These are phyloP conservation scores for Gonium pectorale DNA, from an alignment of 139 green algal genomes.

Conservation along the genomic window DNA sequence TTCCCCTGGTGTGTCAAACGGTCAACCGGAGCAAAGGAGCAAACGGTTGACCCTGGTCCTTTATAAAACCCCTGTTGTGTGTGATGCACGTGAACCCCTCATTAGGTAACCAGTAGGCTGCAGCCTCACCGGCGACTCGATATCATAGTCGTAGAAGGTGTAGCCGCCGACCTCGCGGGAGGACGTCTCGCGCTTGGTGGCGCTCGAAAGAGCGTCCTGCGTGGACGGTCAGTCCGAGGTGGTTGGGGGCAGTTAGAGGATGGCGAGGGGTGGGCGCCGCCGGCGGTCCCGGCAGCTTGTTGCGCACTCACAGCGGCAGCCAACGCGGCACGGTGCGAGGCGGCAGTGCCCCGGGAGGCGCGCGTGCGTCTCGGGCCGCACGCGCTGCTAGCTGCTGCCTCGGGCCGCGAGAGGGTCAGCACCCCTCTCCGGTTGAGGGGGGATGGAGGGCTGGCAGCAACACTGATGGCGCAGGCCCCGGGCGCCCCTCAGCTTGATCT, in stretches of 20 bases:
- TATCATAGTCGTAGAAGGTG: constrained; percentile 84
- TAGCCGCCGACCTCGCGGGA: constrained; percentile 70
- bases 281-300: too few species aligned
- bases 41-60: not conserved
- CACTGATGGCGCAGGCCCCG: too few species aligned
- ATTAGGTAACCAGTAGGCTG: not conserved
- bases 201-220: constrained; percentile 68
- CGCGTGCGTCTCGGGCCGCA: not conserved
- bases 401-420: not conserved
- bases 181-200: constrained; percentile 49
- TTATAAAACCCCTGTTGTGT: too few species aligned
- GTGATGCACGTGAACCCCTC: not conserved
- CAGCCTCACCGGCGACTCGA: constrained; percentile 71
- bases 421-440: too few species aligned
- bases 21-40: not conserved
- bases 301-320: too few species aligned
- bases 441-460: too few species aligned
- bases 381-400: not conserved
- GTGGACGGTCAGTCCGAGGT: too few species aligned
- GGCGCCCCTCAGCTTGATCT: too few species aligned
- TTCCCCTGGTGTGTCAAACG: too few species aligned
- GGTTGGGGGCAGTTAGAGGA: not conserved
- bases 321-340: too few species aligned
- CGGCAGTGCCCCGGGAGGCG: too few species aligned
- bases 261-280: not conserved